These are phyloP conservation scores for Globisporangium abappressorium DNA, from an alignment of 352 stramenopile species.

Conservation along the genomic window DNA sequence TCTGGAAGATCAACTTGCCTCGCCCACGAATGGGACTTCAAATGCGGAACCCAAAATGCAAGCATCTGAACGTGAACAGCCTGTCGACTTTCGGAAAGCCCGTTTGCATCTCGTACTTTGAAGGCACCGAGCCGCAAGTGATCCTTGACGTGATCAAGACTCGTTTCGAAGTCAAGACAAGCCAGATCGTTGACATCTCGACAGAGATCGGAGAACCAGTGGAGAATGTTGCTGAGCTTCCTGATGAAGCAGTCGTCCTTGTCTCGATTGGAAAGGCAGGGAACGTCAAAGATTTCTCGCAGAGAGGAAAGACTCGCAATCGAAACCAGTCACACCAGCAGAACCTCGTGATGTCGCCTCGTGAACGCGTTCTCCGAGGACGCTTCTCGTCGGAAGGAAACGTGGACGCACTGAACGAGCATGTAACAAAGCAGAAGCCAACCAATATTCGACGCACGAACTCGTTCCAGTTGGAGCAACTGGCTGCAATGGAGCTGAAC, in stretches of 20 bases:
- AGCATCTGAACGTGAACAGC: slow-evolving; percentile 77
- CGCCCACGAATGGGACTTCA: slow-evolving; percentile 62
- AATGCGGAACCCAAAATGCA: slow-evolving; percentile 39
- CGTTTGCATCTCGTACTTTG: slow-evolving; percentile 79
- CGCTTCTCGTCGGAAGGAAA: slow-evolving; percentile 57
- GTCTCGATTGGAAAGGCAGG: slow-evolving; percentile 76
- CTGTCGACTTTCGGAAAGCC: slow-evolving; percentile 74
- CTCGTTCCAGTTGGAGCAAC: slow-evolving; percentile 49
- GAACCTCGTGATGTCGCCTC: slow-evolving; percentile 23
- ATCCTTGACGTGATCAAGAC: slow-evolving; percentile 78
- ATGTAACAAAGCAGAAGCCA: slow-evolving; percentile 16
- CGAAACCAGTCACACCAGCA: slow-evolving; percentile 15
- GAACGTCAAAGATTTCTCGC: slow-evolving; percentile 64
- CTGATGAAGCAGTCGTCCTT: slow-evolving; percentile 65
- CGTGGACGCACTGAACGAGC: slow-evolving; percentile 34
- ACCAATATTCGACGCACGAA: slow-evolving; percentile 32
- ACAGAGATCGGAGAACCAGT: slow-evolving; percentile 67
- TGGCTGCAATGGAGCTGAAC: slow-evolving; percentile 22
- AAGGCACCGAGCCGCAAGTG: slow-evolving; percentile 67
- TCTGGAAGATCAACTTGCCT: slow-evolving; percentile 82
- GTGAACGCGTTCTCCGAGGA: slow-evolving; percentile 39
- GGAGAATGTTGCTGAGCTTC: slow-evolving; percentile 43
- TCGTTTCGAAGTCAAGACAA: slow-evolving; percentile 70
- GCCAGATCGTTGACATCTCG: slow-evolving; percentile 79
- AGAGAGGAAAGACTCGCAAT: slow-evolving; percentile 19